Percentiles rank a stretch among this genome's conserved stretches.
Conservation (phyloP, 129 eudicot species). For the Flaveria trinervia region DNA sequence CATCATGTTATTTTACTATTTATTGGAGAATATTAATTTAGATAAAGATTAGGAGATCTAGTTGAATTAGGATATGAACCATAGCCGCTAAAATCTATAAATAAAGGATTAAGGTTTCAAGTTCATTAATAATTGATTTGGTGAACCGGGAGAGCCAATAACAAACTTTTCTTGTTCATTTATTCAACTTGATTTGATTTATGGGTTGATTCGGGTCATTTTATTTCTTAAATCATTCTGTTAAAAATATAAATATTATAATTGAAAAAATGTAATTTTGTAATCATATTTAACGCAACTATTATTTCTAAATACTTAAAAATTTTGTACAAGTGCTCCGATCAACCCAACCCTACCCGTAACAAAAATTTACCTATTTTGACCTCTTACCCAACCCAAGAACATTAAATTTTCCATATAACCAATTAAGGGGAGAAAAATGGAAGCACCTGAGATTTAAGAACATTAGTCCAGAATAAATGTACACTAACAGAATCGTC, state of each 20-base stretch:
- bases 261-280: neutral
- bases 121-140: too few species aligned
- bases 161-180: too few species aligned
- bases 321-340: neutral
- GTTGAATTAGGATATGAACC: too few species aligned
- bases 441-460: constrained; percentile 89
- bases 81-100: too few species aligned
- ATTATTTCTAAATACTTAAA: neutral
- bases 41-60: neutral
- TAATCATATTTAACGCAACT: neutral
- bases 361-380: neutral
- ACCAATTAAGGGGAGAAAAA: neutral
- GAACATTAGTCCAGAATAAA: constrained; percentile 82
- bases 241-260: too few species aligned
- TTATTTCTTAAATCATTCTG: too few species aligned
- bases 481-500: constrained; percentile 75
- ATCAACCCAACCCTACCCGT: neutral
- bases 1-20: too few species aligned
- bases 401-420: neutral
- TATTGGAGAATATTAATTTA: too few species aligned
- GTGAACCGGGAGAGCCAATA: too few species aligned
- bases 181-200: neutral
- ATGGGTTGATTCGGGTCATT: neutral
- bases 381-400: neutral
- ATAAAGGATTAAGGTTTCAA: too few species aligned